A percentile compares a stretch with the other conserved stretches of the same genome.
These are phyloP conservation scores for Canariomyces notabilis DNA, from an alignment of 2,329 filamentous ascomycete genomes.

Conservation along the genomic window DNA sequence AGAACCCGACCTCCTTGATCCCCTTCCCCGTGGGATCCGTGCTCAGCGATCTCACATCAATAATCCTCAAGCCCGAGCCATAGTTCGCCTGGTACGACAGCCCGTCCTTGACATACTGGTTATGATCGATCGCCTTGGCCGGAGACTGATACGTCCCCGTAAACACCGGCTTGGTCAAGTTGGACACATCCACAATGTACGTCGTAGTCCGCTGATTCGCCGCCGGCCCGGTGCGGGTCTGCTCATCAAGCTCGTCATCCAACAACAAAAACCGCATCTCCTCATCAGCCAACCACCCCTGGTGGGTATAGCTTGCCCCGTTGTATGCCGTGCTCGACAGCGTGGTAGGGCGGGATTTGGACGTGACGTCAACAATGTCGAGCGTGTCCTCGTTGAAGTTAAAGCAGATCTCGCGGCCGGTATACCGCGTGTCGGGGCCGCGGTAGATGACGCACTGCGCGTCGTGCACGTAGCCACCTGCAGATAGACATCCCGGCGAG, in stretches of 20 bases:
- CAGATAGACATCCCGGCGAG: conserved; percentile 47
- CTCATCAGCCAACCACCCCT: conserved; percentile 49
- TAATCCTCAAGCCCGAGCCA: conserved; percentile 41
- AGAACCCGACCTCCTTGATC: conserved; percentile 44
- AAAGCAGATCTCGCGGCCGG: conserved; percentile 50
- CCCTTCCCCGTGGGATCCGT: conserved; percentile 38
- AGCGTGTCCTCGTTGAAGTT: conserved; percentile 40
- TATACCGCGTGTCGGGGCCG: conserved; percentile 45
- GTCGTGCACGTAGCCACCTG: conserved; percentile 58
- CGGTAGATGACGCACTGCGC: conserved; percentile 53
- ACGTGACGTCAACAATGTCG: conserved; percentile 28
- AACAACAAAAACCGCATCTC: conserved; percentile 43
- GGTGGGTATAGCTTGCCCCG: conserved; percentile 46
- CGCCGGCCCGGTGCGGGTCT: conserved; percentile 34
- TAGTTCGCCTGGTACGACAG: conserved; percentile 47
- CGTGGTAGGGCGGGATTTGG: conserved; percentile 8
- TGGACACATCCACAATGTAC: conserved; percentile 46
- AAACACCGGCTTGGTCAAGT: conserved; percentile 23
- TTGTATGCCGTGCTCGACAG: conserved; percentile 13
- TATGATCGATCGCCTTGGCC: conserved; percentile 43
- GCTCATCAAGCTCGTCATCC: conserved; percentile 51
- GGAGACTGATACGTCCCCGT: conserved; percentile 39
- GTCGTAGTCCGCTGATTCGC: conserved; percentile 42
- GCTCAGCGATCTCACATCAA: conserved; percentile 34
- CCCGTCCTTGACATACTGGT: conserved; percentile 43